phyloP scores from a whole-genome alignment of 768 basidiomycete genomes.

The Pseudohyphozyma bogoriensis region DNA sequence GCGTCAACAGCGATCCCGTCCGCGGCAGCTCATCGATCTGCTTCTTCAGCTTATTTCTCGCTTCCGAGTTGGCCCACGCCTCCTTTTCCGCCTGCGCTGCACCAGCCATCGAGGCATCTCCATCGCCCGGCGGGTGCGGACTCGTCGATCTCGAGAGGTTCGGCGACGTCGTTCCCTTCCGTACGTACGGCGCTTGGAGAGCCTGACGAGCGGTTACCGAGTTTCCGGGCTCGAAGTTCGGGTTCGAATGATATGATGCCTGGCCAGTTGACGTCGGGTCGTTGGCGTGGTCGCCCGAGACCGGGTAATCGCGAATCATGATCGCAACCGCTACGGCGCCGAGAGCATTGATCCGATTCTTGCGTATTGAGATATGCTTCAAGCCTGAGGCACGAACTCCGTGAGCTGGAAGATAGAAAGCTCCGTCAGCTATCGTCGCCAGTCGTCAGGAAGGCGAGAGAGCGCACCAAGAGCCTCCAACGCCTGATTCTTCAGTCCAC shows the following conservation, averaged over 20 bases:
- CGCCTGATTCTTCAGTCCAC: constrained; percentile 58
- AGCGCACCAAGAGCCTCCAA: constrained; percentile 69
- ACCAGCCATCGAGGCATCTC: background rate
- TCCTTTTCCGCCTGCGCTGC: constrained; percentile 17
- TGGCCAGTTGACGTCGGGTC: too few relatives aligned
- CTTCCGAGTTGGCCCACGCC: constrained; percentile 33
- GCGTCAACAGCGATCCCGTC: constrained; percentile 70
- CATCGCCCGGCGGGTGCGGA: background rate
- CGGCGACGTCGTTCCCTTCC: background rate
- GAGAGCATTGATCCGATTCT: constrained; percentile 71
- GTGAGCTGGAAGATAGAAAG: constrained; percentile 48
- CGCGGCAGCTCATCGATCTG: constrained; percentile 79
- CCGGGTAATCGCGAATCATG: constrained; percentile 82
- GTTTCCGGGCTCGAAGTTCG: constrained; percentile 4
- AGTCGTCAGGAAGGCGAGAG: background rate
- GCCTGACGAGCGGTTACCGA: constrained; percentile 23
- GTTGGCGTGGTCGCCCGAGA: constrained; percentile 11
- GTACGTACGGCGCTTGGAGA: background rate
- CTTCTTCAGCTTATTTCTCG: constrained; percentile 59
- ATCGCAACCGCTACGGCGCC: constrained; percentile 86
- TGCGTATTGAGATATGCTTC: constrained; percentile 76
- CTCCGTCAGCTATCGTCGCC: background rate
- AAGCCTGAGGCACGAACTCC: constrained; percentile 72
- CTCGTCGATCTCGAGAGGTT: background rate
- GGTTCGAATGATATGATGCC: background rate